Base-by-base conservation (phyloP, 2,329 filamentous ascomycete genomes). In the Lachnellula cervina region DNA sequence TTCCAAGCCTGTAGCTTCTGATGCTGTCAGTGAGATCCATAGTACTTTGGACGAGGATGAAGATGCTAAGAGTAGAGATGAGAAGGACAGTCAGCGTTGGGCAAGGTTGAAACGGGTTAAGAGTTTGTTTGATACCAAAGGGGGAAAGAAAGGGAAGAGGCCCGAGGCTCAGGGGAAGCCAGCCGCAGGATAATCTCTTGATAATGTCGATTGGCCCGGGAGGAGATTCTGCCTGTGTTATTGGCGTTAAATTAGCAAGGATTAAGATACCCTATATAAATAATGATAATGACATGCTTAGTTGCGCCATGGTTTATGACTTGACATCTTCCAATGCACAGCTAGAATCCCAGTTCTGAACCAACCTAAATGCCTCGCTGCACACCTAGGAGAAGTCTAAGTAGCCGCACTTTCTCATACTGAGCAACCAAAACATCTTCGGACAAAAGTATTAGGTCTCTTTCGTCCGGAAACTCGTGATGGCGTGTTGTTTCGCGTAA, bases 81-180 rank as follows among this genome's bases (percentile, higher is more conserved):
- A 76, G 16, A 87, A 87, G 67, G 87, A 90, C 58, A 87, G 87
- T 69, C 84, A 88, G 70, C 78, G 87, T 60, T 89, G 86, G 86
- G 81, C 84, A n/a, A 79, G 84, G 62, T 72, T 90, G 60, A 80
- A 84, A 64, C 80, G 82, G 56, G 85, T 90, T 56, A 88, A 88
- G 76, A 88, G 85, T 66, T 71, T 88, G 47, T 84, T 90, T 65
- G 84, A 87, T 59, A 77, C 81, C 5, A 89, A 88, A 69, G 78
- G 77, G 1, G 74, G 76, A 8, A 83, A 76, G 68, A 85, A 80
- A 66, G 37, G 54, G 44, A 52, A 56, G 13, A 55, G 37, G 17
- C 23, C 48, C 17, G 51, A 48, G 23, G 45, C 28, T 28, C 49
- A 47, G 46, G 37, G 37, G n/a, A 44, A 49, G 25, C 32, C 38